phyloP scores from a whole-genome alignment of 2,329 filamentous ascomycete species.

The Fusarium sp. region DNA sequence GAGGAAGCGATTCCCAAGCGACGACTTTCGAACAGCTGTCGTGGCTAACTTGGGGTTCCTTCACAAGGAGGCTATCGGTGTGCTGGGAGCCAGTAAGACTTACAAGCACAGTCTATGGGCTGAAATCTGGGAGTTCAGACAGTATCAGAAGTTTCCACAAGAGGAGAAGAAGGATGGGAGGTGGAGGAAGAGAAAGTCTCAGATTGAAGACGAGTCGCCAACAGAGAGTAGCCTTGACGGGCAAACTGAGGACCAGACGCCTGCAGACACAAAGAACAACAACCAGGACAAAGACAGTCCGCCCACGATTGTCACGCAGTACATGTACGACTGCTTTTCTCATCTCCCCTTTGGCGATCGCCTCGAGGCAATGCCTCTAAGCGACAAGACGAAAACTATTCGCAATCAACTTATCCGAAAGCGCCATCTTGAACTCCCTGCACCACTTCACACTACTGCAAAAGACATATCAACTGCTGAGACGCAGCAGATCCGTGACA shows the following conservation, averaged over 20 bases:
- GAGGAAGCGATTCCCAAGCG: slow-evolving; percentile 58
- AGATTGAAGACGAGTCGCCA: not conserved
- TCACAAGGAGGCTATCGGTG: slow-evolving; percentile 70
- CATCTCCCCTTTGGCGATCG: slow-evolving; percentile 69
- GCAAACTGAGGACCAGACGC: not conserved
- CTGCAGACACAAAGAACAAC: slow-evolving; percentile 11
- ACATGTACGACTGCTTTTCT: slow-evolving; percentile 72
- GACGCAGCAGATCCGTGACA: slow-evolving; percentile 44
- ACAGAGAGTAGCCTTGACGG: not conserved
- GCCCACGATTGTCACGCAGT: slow-evolving; percentile 76
- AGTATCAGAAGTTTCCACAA: slow-evolving; percentile 45
- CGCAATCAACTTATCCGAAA: slow-evolving; percentile 45
- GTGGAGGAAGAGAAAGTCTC: not conserved
- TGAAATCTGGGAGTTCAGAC: slow-evolving; percentile 57
- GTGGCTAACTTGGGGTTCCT: slow-evolving; percentile 72
- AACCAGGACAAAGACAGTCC: slow-evolving; percentile 23
- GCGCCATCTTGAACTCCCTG: slow-evolving; percentile 44
- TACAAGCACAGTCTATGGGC: slow-evolving; percentile 63
- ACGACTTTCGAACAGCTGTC: slow-evolving; percentile 74
- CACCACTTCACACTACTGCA: slow-evolving; percentile 33
- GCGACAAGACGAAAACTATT: slow-evolving; percentile 41
- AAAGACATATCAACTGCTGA: slow-evolving; percentile 37
- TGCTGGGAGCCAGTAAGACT: slow-evolving; percentile 51
- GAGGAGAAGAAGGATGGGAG: not conserved
- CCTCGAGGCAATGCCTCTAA: slow-evolving; percentile 55